Percentiles rank a stretch among this genome's conserved stretches.
phyloP scores from a whole-genome alignment of 106 monocot genomes.

The Dendrobium catenatum region DNA sequence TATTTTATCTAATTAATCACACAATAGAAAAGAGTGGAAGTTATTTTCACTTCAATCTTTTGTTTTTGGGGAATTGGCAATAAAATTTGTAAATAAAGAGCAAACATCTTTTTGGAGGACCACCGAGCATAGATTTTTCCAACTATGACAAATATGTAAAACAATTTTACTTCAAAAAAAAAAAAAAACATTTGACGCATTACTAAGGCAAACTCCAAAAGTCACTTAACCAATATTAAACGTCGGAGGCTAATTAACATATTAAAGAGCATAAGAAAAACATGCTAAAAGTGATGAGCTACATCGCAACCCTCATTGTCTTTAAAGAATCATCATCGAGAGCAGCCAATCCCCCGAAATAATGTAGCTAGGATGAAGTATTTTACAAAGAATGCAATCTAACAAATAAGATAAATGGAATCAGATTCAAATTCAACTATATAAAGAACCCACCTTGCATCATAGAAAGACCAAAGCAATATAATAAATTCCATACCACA shows the following conservation, averaged over 20 bases:
- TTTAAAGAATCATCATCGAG: too few species aligned
- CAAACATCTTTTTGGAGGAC: not conserved
- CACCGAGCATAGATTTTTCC: not conserved
- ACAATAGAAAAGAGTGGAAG: not conserved
- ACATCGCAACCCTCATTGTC: too few species aligned
- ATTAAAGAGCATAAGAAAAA: not conserved
- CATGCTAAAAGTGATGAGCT: not conserved
- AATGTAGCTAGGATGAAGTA: not conserved
- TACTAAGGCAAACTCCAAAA: not conserved
- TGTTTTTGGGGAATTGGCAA: not conserved
- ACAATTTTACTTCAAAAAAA: not conserved
- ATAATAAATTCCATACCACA: not conserved
- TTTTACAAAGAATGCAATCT: not conserved
- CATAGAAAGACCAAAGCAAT: not conserved
- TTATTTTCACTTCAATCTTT: not conserved
- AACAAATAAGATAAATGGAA: not conserved
- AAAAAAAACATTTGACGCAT: not conserved
- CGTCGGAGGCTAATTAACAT: not conserved
- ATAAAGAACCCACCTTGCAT: not conserved
- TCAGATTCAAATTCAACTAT: conserved; percentile 1
- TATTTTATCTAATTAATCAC: not conserved
- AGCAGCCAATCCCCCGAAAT: not conserved
- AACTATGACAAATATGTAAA: not conserved
- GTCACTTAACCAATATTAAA: not conserved
- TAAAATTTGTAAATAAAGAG: not conserved